Evolutionary conservation across 768 basidiomycete species (phyloP).

Genomic region (Mycena albidolilacea): DNA sequence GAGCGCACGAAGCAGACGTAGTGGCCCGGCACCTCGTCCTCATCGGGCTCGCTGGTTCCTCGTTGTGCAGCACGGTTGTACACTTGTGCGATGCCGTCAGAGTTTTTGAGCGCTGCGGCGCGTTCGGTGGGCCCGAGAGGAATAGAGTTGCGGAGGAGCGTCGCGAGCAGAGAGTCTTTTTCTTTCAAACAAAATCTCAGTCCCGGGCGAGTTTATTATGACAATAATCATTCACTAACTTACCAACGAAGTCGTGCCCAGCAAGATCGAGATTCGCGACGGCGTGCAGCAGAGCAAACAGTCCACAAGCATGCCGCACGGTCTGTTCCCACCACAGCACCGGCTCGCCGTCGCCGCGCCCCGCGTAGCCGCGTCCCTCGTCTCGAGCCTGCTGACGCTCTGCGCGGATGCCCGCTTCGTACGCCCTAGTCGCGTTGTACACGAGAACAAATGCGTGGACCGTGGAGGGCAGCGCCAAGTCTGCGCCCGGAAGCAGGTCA

Average conservation of each 20-base stretch:
- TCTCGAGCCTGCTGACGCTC: slow-evolving; percentile 33
- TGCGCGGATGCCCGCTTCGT: slow-evolving; percentile 29
- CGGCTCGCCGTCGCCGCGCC: slow-evolving; percentile 31
- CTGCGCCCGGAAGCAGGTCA: slow-evolving; percentile 25
- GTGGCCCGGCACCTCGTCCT: slow-evolving; percentile 34
- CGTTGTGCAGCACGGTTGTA: slow-evolving; percentile 38
- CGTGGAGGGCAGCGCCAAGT: slow-evolving; percentile 22
- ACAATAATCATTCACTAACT: not conserved
- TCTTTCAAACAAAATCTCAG: slow-evolving; percentile 18
- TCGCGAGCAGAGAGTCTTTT: slow-evolving; percentile 28
- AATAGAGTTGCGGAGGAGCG: slow-evolving; percentile 17
- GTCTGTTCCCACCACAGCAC: slow-evolving; percentile 41
- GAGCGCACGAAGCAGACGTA: slow-evolving; percentile 39
- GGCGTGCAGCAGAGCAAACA: slow-evolving; percentile 40
- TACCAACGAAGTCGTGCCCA: slow-evolving; percentile 31
- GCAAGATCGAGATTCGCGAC: slow-evolving; percentile 30
- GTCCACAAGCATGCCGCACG: slow-evolving; percentile 37
- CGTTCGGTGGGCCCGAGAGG: slow-evolving; percentile 35
- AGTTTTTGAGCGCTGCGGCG: slow-evolving; percentile 35
- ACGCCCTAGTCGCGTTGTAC: slow-evolving; percentile 26
- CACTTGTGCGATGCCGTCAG: slow-evolving; percentile 29
- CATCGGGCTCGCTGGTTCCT: slow-evolving; percentile 30
- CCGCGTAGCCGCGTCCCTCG: slow-evolving; percentile 33
- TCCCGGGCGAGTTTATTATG: too few species aligned
- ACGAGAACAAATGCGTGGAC: slow-evolving; percentile 37